phyloP scores from a whole-genome alignment of 495 filamentous ascomycete genomes.

The Hypoxylon perforatum region DNA sequence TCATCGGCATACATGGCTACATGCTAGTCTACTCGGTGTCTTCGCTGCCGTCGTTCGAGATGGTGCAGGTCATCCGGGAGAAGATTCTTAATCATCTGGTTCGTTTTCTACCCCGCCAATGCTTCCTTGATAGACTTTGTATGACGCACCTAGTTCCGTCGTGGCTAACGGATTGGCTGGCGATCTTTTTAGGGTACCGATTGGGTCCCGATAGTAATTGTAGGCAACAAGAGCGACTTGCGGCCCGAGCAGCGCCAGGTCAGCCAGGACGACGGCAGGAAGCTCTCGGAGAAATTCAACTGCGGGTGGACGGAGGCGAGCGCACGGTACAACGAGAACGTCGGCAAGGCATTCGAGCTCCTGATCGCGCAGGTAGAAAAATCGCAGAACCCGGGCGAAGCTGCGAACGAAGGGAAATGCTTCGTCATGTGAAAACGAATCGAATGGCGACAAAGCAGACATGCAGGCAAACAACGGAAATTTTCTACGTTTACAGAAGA shows the following conservation, averaged over 20 bases:
- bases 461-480: not conserved
- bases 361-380: conserved; percentile 97
- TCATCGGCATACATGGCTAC: conserved; percentile 99
- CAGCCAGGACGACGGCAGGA: conserved; percentile 80
- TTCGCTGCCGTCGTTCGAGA: conserved; percentile 93
- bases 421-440: conserved; percentile 74
- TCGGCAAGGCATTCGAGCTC: conserved; percentile 90
- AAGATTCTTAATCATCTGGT: conserved; percentile 98
- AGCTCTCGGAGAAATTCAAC: conserved; percentile 83
- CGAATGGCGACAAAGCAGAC: not conserved
- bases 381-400: conserved; percentile 87
- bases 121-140: conserved; percentile 11
- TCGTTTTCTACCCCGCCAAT: conserved; percentile 47
- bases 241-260: conserved; percentile 94
- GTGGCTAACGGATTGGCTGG: conserved; percentile 7
- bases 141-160: conserved; percentile 9
- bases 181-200: conserved; percentile 88
- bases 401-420: conserved; percentile 82
- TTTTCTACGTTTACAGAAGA: not conserved
- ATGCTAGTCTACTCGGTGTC: conserved; percentile 97
- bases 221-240: conserved; percentile 97
- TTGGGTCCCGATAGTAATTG: conserved; percentile 89
- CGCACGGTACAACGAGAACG: conserved; percentile 93
- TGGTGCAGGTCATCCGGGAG: conserved; percentile 92
- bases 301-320: conserved; percentile 96